Base-by-base conservation (phyloP, 2,329 filamentous ascomycete species). In the Aspergillus pseudonomiae region DNA sequence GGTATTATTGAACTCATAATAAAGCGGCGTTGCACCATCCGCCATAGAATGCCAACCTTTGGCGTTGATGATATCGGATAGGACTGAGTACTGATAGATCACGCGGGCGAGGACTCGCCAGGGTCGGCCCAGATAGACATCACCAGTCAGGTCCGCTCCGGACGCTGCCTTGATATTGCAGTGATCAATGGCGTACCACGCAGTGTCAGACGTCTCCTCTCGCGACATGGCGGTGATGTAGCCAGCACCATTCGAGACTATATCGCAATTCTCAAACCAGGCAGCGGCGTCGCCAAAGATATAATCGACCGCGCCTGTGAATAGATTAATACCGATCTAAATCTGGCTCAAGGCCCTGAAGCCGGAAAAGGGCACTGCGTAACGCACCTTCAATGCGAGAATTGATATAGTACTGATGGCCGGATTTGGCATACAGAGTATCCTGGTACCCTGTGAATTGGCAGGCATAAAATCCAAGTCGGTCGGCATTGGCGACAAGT, bases 371-470 rank as follows among this genome's bases (percentile, higher is more conserved):
- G 12, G 16, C 24, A 7, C 6, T 6, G 11, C 1, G 14, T 5
- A 9, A 43, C 36, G 21, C 59, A 72, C 74, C 74, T 66, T 75
- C 71, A 21, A 77, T 71, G 58, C 66, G 65, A 64, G 70, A 76
- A 45, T 77, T 75, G 9, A 67, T 70, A 60, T 77, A 77, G 55
- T 76, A 77, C 46, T 78, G 76, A 4, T 65, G 70, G 12, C 75
- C 75, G 2, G 70, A 54, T 55, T 76, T 75, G 7, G 72, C 76
- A 21, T 76, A 76, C 6, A 78, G 65, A 0, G 76, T 78, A 50
- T 78, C 76, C 52, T 78, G 76, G 55, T 77, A 78, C 2, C 76
- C 73, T 2, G 65, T 63, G 60, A 78, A 77, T 21, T 71, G 68
- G 50, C 75, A 77, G 2, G 71, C 76, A 32, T 78, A 78, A 59